Evolutionary conservation across 495 filamentous ascomycete genomes (phyloP), one percentile per base, ranked within the genome.

Genomic region (Letharia columbiana): DNA sequence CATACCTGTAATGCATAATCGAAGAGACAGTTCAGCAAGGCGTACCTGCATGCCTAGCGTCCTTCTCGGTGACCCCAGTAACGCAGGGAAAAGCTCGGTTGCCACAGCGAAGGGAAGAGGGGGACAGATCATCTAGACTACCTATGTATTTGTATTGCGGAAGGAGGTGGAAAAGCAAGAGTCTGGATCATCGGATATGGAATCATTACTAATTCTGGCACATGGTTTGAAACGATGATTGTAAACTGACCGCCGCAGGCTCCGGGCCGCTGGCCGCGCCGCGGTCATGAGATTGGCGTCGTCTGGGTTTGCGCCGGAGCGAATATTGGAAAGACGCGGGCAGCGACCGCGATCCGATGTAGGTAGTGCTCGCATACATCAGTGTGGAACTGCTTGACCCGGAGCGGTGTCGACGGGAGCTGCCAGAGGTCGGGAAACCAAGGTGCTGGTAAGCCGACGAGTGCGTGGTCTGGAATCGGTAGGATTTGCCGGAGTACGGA

Each of bases 41-140:
- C 15, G 50, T 54, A 54, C 52, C 52, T 35, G 52, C 52, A 35
- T 56, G 52, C 31, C 15, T 56, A 56, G 52, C 52, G 31, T 18
- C 31, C 1, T 35, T 56, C 31, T 56, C 52, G 52, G 52, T 37
- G 12, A 56, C 52, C 12, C 8, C 5, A 33, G 12, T 33, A 33
- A 33, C 47, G 20, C 23, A 54, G 28, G 52, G 52, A 20, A 18
- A 56, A 17, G 31, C 6, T 56, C 52, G 52, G 52, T 52, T 23
- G 23, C 3, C 17, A 11, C 23, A 28, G 23, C 23, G 23, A 28
- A 28, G 23, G 23, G 23, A 28, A 28, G 23, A 28, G 23, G 18
- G 4, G 41, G 41, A 44, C 13, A 5, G 41, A 15, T 44, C 41
- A 44, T 44, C 13, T 44, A 12, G 44, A 20, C 23, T 28, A 28